These are phyloP conservation scores for Fusarium longipes DNA, from an alignment of 2,329 filamentous ascomycete species.

Conservation along the genomic window DNA sequence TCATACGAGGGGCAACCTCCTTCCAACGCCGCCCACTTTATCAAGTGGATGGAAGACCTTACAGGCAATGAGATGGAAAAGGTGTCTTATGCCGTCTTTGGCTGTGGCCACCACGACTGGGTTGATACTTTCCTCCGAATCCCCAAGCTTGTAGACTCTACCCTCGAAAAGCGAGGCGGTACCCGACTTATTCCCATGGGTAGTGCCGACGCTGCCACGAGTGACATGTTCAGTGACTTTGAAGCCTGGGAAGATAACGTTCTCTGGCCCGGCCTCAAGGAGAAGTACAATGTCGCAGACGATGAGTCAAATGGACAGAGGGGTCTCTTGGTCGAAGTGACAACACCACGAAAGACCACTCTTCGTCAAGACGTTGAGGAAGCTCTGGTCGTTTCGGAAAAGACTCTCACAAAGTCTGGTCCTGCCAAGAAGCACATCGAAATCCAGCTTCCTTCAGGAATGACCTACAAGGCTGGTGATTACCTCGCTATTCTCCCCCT, in stretches of 20 bases:
- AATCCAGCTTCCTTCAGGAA: conserved; percentile 72
- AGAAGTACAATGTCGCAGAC: conserved; percentile 50
- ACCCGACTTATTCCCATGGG: conserved; percentile 59
- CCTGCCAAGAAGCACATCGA: conserved; percentile 71
- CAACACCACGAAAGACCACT: conserved; percentile 40
- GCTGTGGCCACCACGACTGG: conserved; percentile 71
- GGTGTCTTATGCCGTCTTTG: conserved; percentile 76
- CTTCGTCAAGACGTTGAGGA: conserved; percentile 44
- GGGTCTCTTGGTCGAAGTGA: conserved; percentile 38
- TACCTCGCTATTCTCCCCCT: conserved; percentile 80
- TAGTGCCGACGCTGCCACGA: conserved; percentile 68
- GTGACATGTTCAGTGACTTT: conserved; percentile 75
- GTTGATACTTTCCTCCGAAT: conserved; percentile 73
- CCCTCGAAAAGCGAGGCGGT: conserved; percentile 55
- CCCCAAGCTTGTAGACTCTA: conserved; percentile 70
- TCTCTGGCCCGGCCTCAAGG: conserved; percentile 62
- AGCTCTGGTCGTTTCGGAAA: conserved; percentile 38
- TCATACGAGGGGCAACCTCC: conserved; percentile 81
- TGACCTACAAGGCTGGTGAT: conserved; percentile 77
- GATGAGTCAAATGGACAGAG: conserved; percentile 13
- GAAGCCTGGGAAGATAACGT: conserved; percentile 73
- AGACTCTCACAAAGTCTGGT: conserved; percentile 39
- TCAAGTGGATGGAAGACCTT: conserved; percentile 69
- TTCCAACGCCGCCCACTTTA: conserved; percentile 77
- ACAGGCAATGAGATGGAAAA: conserved; percentile 62